Percentiles rank a stretch among this genome's conserved stretches.
Conservation (phyloP, 192 early-diverging fungal species). For the Diversispora eburnea region DNA sequence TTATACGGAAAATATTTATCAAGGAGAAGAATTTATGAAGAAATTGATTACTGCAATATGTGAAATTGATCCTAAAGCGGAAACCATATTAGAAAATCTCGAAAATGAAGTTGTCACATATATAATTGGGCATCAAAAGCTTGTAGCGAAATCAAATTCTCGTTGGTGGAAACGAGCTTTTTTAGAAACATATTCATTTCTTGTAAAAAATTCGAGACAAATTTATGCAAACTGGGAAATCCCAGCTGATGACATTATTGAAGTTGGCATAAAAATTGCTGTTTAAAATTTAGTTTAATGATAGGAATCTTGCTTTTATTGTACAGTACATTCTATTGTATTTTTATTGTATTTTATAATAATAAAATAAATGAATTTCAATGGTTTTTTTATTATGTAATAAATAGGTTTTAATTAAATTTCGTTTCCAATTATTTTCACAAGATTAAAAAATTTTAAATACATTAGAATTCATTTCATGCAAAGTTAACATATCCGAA, state of each 20-base stretch:
- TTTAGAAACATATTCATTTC: background rate
- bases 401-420: no score
- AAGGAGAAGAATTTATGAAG: conserved; percentile 15
- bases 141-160: background rate
- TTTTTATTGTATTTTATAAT: no score
- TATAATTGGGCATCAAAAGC: background rate
- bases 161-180: background rate
- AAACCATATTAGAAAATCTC: background rate
- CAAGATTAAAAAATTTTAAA: no score
- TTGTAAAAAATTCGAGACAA: conserved; percentile 18
- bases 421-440: no score
- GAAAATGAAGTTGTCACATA: conserved; percentile 8
- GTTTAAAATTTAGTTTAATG: background rate
- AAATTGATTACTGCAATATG: background rate
- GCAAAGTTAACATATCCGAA: no score
- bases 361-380: no score
- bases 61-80: background rate
- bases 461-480: no score
- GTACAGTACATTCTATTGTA: no score
- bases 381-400: no score
- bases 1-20: conserved; percentile 10
- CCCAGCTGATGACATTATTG: conserved; percentile 5
- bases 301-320: no score
- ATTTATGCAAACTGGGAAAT: conserved; percentile 17
- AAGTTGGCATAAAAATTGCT: conserved; percentile 17